These are phyloP conservation scores for Pachyrhizus erosus DNA, from an alignment of 306 rosid genomes.

Conservation along the genomic window DNA sequence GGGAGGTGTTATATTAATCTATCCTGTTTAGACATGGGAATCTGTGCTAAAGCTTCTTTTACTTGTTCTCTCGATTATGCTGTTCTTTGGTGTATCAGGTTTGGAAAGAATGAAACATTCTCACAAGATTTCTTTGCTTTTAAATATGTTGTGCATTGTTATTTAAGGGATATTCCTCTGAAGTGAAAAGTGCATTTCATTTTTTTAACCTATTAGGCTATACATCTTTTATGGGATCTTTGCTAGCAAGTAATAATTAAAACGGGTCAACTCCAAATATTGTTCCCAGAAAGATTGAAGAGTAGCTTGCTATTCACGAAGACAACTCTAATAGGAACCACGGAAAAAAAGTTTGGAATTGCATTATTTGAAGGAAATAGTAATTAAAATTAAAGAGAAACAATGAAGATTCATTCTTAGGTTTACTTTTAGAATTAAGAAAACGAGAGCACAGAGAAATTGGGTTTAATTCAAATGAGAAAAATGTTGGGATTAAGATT, in stretches of 20 bases:
- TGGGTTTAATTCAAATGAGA: not conserved
- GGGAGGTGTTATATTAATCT: not conserved
- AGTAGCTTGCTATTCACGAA: not conserved
- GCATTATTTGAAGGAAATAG: not conserved
- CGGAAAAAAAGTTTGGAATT: not conserved
- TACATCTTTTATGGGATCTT: not conserved
- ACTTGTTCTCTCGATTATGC: not conserved
- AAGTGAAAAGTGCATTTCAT: not conserved
- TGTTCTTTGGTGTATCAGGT: slow-evolving; percentile 2
- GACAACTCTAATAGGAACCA: not conserved
- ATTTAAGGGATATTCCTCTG: not conserved
- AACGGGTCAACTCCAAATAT: not conserved
- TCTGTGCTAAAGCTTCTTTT: not conserved
- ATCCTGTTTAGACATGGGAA: not conserved
- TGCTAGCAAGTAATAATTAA: not conserved
- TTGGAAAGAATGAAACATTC: not conserved
- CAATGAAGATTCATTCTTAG: not conserved
- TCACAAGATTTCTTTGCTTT: not conserved
- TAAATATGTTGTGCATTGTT: not conserved
- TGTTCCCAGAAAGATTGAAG: not conserved
- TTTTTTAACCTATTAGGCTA: slow-evolving; percentile 5
- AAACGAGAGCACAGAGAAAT: too few species aligned
- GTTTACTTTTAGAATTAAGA: not conserved
- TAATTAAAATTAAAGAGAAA: too few species aligned
- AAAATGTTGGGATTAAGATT: not conserved